These are phyloP conservation scores for Ophidiomyces ophidiicola DNA, from an alignment of 2,329 filamentous ascomycete species.

Conservation along the genomic window DNA sequence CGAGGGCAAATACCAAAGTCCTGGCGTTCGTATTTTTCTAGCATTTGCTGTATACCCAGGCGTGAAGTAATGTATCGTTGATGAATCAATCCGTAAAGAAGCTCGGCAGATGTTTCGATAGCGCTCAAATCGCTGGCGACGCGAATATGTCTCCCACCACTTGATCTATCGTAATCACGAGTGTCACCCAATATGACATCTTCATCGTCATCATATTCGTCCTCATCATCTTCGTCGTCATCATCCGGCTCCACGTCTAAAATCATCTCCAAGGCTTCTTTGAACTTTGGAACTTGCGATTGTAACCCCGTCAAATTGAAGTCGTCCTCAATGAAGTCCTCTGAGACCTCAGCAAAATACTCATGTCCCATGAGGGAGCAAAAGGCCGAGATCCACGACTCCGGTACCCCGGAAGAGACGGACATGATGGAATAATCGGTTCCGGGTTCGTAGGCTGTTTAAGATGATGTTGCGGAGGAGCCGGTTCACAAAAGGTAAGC, in stretches of 20 bases:
- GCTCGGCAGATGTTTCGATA: conserved; percentile 94
- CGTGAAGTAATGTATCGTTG: conserved; percentile 96
- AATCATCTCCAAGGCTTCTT: conserved; percentile 98
- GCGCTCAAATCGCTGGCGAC: conserved; percentile 88
- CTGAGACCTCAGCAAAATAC: conserved; percentile 96
- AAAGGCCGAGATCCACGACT: conserved; percentile 97
- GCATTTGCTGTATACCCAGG: conserved; percentile 96
- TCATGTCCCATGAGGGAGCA: conserved; percentile 92
- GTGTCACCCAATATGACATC: conserved; percentile 55
- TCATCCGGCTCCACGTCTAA: conserved; percentile 96
- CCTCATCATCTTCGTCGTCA: conserved; percentile 53
- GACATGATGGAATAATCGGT: conserved; percentile 35
- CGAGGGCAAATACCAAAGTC: conserved; percentile 96
- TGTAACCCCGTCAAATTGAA: conserved; percentile 96
- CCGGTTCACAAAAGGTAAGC: no score
- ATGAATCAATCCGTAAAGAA: conserved; percentile 95
- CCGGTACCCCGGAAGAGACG: conserved; percentile 43
- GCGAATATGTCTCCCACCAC: conserved; percentile 65
- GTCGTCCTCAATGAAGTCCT: conserved; percentile 99
- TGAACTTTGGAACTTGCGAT: conserved; percentile 95
- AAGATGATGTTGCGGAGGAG: conserved; percentile 21
- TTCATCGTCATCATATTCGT: conserved; percentile 55
- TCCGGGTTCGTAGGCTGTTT: conserved; percentile 16
- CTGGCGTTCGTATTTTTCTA: conserved; percentile 93
- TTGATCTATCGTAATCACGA: conserved; percentile 40